Evolutionary conservation across 2,329 filamentous ascomycete genomes (phyloP).

Genomic region (Fusarium sp.): DNA sequence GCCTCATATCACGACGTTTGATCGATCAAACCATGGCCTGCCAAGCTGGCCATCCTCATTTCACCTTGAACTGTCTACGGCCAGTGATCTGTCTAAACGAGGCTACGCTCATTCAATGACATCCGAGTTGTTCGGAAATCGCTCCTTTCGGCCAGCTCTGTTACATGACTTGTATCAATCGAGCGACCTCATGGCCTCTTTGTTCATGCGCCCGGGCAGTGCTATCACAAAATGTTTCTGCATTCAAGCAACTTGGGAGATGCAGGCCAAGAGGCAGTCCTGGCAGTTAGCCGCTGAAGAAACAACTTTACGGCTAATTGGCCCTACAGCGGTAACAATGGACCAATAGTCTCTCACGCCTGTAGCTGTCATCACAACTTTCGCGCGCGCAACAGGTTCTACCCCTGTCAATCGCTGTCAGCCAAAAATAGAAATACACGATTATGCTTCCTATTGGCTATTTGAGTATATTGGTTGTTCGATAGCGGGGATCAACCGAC

Average conservation of each 20-base stretch:
- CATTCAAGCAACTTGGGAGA: conserved; percentile 9
- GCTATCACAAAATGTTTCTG: conserved; percentile 35
- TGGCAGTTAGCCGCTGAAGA: conserved; percentile 39
- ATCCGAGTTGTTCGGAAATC: conserved; percentile 17
- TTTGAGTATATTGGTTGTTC: conserved; percentile 23
- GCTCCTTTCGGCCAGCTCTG: conserved; percentile 22
- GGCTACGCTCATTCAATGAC: conserved; percentile 4
- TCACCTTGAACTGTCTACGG: conserved; percentile 4
- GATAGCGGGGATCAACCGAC: conserved; percentile 33
- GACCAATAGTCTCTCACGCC: conserved; percentile 41
- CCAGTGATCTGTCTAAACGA: conserved; percentile 11
- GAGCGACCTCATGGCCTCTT: conserved; percentile 29
- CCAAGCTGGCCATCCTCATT: conserved; percentile 9
- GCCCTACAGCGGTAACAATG: conserved; percentile 9
- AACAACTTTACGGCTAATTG: conserved; percentile 31
- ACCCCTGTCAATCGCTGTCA: conserved; percentile 38
- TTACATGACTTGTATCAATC: conserved; percentile 40
- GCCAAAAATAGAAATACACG: conserved; percentile 48
- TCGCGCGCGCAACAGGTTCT: conserved; percentile 51
- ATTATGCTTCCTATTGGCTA: conserved; percentile 46
- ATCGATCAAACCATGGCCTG: conserved; percentile 27
- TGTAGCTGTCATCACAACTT: conserved; percentile 33
- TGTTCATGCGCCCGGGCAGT: conserved; percentile 34
- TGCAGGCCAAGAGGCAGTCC: conserved; percentile 24
- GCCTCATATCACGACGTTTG: conserved; percentile 17